Evolutionary conservation across 371 early-diverging fungal genomes (phyloP).

Genomic region (Mortierella polycephala): DNA sequence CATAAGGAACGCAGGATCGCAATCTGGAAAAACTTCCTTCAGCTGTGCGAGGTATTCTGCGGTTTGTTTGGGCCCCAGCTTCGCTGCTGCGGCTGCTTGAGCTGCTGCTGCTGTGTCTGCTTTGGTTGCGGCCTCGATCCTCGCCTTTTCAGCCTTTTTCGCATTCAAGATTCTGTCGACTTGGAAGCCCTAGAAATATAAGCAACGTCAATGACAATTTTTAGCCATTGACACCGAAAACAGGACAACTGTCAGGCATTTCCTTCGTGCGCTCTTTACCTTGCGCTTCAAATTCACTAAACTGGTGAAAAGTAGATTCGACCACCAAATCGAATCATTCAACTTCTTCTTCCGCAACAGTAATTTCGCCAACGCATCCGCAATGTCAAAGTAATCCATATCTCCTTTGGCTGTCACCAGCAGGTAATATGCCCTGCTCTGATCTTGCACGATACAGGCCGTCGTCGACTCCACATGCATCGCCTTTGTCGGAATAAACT

Average conservation of each 20-base stretch:
- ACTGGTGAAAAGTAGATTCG: slow-evolving; percentile 46
- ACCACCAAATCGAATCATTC: slow-evolving; percentile 54
- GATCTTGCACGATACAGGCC: slow-evolving; percentile 68
- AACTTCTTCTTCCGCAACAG: slow-evolving; percentile 39
- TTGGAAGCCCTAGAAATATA: slow-evolving; percentile 82
- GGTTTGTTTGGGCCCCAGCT: slow-evolving; percentile 34
- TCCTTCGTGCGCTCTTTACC: slow-evolving; percentile 8
- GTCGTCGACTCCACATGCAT: slow-evolving; percentile 72
- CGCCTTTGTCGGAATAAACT: slow-evolving; percentile 68
- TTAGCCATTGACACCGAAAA: background rate
- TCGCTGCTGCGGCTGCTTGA: slow-evolving; percentile 20
- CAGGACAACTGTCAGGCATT: slow-evolving; percentile 70
- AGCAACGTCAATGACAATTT: background rate
- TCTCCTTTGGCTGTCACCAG: slow-evolving; percentile 73
- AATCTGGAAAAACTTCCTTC: slow-evolving; percentile 76
- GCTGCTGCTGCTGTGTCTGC: slow-evolving; percentile 45
- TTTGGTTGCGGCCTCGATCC: slow-evolving; percentile 49
- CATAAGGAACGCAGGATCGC: slow-evolving; percentile 70
- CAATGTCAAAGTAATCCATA: slow-evolving; percentile 86
- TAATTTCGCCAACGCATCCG: slow-evolving; percentile 64
- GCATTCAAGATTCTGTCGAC: slow-evolving; percentile 88
- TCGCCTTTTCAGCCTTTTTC: slow-evolving; percentile 56
- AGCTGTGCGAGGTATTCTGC: slow-evolving; percentile 60
- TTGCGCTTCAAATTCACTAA: slow-evolving; percentile 51
- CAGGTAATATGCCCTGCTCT: slow-evolving; percentile 55